A percentile compares a stretch with the other conserved stretches of the same genome.
Conservation (phyloP, 805 yeast species). For the Lipomyces orientalis region DNA sequence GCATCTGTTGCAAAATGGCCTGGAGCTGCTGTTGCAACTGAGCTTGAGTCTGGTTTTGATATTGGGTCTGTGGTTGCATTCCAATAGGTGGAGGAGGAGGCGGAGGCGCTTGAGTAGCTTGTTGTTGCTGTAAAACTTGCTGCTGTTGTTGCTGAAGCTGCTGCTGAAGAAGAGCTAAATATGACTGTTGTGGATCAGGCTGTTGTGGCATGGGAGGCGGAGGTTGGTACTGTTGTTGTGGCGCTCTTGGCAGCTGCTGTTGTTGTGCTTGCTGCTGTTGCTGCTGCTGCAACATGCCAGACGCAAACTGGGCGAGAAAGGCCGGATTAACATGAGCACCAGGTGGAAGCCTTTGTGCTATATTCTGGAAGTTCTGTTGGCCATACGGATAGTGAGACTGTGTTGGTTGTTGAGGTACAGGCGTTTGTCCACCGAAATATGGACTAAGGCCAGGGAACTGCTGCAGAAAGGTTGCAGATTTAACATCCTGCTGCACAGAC, state of each 20-base stretch:
- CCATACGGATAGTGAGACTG: slow-evolving; percentile 2
- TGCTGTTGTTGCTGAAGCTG: slow-evolving; percentile 21
- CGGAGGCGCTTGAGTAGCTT: slow-evolving; percentile 12
- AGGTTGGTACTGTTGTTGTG: slow-evolving; percentile 12
- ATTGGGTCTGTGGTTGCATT: slow-evolving; percentile 17
- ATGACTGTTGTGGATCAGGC: slow-evolving; percentile 5
- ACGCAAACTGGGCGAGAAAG: slow-evolving; percentile 25
- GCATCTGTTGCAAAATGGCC: slow-evolving; percentile 27
- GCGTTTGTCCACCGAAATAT: slow-evolving; percentile 4
- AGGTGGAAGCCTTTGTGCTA: slow-evolving; percentile 29
- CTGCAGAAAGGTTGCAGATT: slow-evolving; percentile 8
- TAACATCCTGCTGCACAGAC: slow-evolving; percentile 1
- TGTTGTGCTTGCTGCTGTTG: slow-evolving; percentile 10
- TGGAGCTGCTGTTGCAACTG: slow-evolving; percentile 33
- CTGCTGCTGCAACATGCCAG: slow-evolving; percentile 9
- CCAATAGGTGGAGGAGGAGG: slow-evolving; percentile 19
- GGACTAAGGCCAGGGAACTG: slow-evolving; percentile 9
- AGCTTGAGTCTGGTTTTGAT: slow-evolving; percentile 23
- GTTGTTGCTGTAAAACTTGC: slow-evolving; percentile 19
- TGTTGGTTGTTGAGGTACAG: slow-evolving; percentile 2
- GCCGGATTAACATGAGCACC: slow-evolving; percentile 37
- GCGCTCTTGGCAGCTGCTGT: slow-evolving; percentile 7
- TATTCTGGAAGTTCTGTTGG: slow-evolving; percentile 10
- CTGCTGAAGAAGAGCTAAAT: slow-evolving; percentile 19
- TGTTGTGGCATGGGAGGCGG: slow-evolving; percentile 10